Evolutionary conservation across 2,329 filamentous ascomycete genomes (phyloP), one percentile per base, ranked within the genome.

Genomic region (Nemania bipapillata): DNA sequence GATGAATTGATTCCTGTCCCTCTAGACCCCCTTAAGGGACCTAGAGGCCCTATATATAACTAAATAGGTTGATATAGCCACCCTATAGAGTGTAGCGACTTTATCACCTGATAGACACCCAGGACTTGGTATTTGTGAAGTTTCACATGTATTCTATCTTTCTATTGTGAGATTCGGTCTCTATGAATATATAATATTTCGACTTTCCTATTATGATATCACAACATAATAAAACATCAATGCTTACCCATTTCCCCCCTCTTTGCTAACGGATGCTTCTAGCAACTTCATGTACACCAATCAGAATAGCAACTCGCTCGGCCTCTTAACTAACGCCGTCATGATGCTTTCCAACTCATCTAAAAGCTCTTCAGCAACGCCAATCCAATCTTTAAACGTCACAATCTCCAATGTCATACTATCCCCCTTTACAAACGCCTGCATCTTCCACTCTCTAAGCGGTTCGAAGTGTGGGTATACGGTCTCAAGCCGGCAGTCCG

Each of bases 381-480:
- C 80, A 11, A 79, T 81, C 86, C 87, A 89, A 55, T 83, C 85
- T 75, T 86, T 80, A 71, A 88, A 86, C 2, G 87, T 89, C 22
- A 90, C 86, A 75, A 90, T 83, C 80, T 89, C 88, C 59, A 90
- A 79, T 55, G 83, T 85, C 76, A 86, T 77, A 75, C 77, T 80
- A 68, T 84, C 86, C 4, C 83, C 86, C 57, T 80, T 82, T 32
- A 84, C 83, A 78, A 86, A 91, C 24, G 83, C 87, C 81, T 91
- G 87, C 45, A 89, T 83, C 81, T 90, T 89, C 81, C 87, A 89
- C 75, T 85, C 85, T 20, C 82, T 78, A 49, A 87, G 77, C 42
- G 85, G 86, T 70, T 89, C 86, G 35, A 85, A 81, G 72, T 88
- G 85, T 2, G 88, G 86, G 73, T 89, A 89, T 17, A 86, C 74